phyloP scores from a whole-genome alignment of 2,329 filamentous ascomycete genomes.

The Coniochaeta sp. region DNA sequence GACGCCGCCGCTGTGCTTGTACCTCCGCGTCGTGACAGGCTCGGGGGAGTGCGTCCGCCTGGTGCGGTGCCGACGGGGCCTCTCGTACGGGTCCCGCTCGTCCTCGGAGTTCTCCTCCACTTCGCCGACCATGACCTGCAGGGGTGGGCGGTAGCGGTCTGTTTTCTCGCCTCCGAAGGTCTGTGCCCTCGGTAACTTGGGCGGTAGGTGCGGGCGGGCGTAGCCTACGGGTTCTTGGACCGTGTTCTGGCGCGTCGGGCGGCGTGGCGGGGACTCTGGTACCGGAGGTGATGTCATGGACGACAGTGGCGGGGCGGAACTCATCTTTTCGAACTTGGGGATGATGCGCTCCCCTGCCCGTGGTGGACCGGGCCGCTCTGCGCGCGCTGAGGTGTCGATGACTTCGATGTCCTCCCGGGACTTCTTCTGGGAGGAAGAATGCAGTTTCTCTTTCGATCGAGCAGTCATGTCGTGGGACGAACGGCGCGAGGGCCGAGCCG shows the following conservation, averaged over 20 bases:
- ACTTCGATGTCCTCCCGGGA: slow-evolving; percentile 8
- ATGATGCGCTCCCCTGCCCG: slow-evolving; percentile 5
- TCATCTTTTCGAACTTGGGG: slow-evolving; percentile 17
- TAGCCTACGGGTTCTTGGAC: slow-evolving; percentile 8
- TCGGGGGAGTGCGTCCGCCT: neutral
- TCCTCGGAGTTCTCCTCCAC: neutral
- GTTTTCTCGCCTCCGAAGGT: neutral
- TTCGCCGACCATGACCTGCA: neutral
- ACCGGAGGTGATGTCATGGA: slow-evolving; percentile 3
- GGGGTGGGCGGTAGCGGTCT: too few relatives aligned
- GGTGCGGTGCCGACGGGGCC: neutral
- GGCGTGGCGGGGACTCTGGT: slow-evolving; percentile 14
- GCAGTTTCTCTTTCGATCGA: neutral
- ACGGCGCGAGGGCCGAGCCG: slow-evolving; percentile 12
- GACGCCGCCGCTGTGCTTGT: neutral
- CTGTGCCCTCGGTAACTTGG: neutral
- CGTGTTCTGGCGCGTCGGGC: slow-evolving; percentile 13
- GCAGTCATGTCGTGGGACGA: slow-evolving; percentile 12
- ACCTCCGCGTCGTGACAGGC: neutral
- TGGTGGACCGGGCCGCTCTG: neutral
- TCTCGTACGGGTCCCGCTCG: neutral
- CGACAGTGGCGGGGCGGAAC: slow-evolving; percentile 14
- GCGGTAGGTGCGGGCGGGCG: neutral
- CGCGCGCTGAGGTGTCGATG: slow-evolving; percentile 7
- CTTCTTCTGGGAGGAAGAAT: neutral